These are phyloP conservation scores for Acmispon strigosus DNA, from an alignment of 306 rosid species.

Conservation along the genomic window DNA sequence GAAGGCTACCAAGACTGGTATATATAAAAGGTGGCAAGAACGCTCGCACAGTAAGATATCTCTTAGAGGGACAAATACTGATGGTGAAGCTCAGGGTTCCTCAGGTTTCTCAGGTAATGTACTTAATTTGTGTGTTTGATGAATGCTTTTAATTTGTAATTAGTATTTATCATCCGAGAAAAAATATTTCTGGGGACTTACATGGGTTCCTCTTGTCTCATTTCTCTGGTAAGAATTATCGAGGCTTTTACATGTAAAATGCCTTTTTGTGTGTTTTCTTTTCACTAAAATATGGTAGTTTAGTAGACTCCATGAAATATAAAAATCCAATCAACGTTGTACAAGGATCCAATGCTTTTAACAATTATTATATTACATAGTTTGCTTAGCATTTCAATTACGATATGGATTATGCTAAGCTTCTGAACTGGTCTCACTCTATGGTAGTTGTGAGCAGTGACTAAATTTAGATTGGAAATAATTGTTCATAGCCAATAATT, in stretches of 20 bases:
- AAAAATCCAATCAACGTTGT: not conserved
- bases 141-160: not conserved
- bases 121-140: not conserved
- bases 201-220: not conserved
- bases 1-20: slow-evolving; percentile 75
- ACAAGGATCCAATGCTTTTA: not conserved
- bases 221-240: not conserved
- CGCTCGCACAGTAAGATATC: slow-evolving; percentile 66
- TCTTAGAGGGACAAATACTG: slow-evolving; percentile 39
- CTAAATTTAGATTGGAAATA: not conserved
- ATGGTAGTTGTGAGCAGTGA: not conserved
- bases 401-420: not conserved
- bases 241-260: not conserved
- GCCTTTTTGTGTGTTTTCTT: not conserved
- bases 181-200: not conserved
- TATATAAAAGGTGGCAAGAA: slow-evolving; percentile 84
- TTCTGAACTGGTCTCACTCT: not conserved
- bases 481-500: not conserved
- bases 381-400: not conserved
- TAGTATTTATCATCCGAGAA: not conserved
- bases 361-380: not conserved
- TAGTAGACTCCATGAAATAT: not conserved
- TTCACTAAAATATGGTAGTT: not conserved
- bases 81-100: slow-evolving; percentile 44
- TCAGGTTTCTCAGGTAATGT: slow-evolving; percentile 40